Evolutionary conservation across 768 basidiomycete species (phyloP), one percentile per base, ranked within the genome.

Genomic region (Tylopilus cervinicoccineus): DNA sequence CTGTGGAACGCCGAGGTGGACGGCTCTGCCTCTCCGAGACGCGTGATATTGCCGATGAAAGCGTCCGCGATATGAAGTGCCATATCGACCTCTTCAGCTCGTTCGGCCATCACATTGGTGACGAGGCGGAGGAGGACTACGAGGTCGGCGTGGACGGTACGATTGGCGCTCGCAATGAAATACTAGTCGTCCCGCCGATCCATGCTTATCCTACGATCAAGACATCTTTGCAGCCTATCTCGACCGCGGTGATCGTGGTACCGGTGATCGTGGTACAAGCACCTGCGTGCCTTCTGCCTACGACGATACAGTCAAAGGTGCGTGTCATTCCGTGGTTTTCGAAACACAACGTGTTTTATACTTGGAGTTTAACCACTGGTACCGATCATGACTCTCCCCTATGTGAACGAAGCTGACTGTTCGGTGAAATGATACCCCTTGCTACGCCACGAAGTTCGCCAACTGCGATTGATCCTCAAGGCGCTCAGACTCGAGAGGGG

Each of bases 181-280:
- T 79, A 84, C 16, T 83, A 80, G 56, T 88, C n/a, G n/a, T 86
- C 16, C 84, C 85, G 5, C 85, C 85, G 4, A 64, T 75, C 84
- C 84, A 86, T 47, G 80, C 81, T 57, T 84, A 84, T 57, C 86
- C 84, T 43, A 86, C 66, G 45, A 86, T 67, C 36, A 86, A 69
- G 51, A 85, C 81, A 72, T 74, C 73, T 42, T 64, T 68, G 63
- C 81, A 81, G 33, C 84, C 83, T 42, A 77, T 66, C 52, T 85
- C 79, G 37, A 67, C 69, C 13, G 83, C 82, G 42, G 81, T 70
- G 36, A 83, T 68, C 1, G 84, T 84, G 6, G 84, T 82, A 50
- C 77, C 82, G 42, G 81, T 70, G 36, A 83, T 68, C 1, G 84
- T 84, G 6, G 84, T 82, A 50, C 77, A 83, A 54, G 78, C 79